These are phyloP conservation scores for Salinomyces thailandicus DNA, from an alignment of 2,329 filamentous ascomycete species.

Conservation along the genomic window DNA sequence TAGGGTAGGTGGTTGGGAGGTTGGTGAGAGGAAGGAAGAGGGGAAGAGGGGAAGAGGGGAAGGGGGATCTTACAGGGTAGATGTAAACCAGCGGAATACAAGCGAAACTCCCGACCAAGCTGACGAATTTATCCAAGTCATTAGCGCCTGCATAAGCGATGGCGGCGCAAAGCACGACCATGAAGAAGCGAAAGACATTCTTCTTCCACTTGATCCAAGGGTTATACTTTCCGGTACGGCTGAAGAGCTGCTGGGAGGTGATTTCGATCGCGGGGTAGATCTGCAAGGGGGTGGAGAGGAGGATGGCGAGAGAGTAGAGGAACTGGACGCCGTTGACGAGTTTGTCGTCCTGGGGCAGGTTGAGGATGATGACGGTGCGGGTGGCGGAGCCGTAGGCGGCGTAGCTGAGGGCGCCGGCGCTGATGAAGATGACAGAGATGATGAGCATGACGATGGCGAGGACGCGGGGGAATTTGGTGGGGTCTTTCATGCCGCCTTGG, in stretches of 20 bases:
- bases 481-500: constrained; percentile 91
- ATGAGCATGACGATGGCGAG: constrained; percentile 87
- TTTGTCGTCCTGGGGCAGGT: constrained; percentile 89
- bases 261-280: constrained; percentile 98
- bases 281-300: constrained; percentile 88
- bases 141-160: constrained; percentile 90
- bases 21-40: not conserved
- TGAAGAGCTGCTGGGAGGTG: constrained; percentile 88
- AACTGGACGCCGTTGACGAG: constrained; percentile 94
- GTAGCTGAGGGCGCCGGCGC: constrained; percentile 87
- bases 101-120: constrained; percentile 91
- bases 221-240: constrained; percentile 91
- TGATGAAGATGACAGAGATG: constrained; percentile 82
- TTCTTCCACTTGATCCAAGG: constrained; percentile 99
- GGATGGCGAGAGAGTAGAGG: constrained; percentile 93
- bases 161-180: constrained; percentile 73
- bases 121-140: constrained; percentile 94
- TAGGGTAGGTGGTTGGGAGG: too few relatives aligned
- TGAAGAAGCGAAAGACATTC: constrained; percentile 89
- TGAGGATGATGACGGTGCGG: constrained; percentile 91
- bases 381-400: constrained; percentile 92
- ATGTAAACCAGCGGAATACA: constrained; percentile 96
- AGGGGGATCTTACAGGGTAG: constrained; percentile 68
- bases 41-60: not conserved
- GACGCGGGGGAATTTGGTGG: constrained; percentile 80